These are phyloP conservation scores for Chenopodium album DNA, from an alignment of 148 eudicot species.

Conservation along the genomic window DNA sequence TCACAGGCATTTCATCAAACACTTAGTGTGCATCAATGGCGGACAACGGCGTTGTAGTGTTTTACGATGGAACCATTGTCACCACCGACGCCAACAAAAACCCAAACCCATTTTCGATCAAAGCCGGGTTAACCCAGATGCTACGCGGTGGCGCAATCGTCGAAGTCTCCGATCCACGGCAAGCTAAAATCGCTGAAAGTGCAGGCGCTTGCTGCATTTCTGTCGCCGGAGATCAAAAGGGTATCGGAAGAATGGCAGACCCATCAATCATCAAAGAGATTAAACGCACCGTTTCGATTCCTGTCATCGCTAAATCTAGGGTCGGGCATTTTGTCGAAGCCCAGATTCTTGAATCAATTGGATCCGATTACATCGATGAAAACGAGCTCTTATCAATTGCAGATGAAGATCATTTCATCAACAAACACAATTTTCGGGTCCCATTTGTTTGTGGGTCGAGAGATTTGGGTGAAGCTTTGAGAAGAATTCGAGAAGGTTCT, in stretches of 20 bases:
- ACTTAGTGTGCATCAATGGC: slow-evolving; percentile 42
- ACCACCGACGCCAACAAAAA: slow-evolving; percentile 39
- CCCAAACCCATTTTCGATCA: slow-evolving; percentile 45
- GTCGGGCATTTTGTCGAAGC: slow-evolving; percentile 73
- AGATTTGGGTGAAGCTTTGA: slow-evolving; percentile 59
- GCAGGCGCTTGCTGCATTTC: slow-evolving; percentile 62
- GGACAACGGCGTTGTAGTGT: slow-evolving; percentile 52
- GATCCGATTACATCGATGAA: slow-evolving; percentile 64
- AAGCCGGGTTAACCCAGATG: slow-evolving; percentile 49
- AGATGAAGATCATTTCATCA: slow-evolving; percentile 54
- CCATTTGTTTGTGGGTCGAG: slow-evolving; percentile 59
- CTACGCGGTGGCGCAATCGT: slow-evolving; percentile 59
- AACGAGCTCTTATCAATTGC: slow-evolving; percentile 44
- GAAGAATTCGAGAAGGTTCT: slow-evolving; percentile 68
- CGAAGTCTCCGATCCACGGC: slow-evolving; percentile 39
- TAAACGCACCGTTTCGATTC: slow-evolving; percentile 45
- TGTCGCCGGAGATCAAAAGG: slow-evolving; percentile 21
- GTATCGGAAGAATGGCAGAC: slow-evolving; percentile 54
- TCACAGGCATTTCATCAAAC: slow-evolving; percentile 36
- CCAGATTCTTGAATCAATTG: slow-evolving; percentile 56
- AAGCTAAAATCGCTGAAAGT: slow-evolving; percentile 66
- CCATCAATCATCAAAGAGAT: slow-evolving; percentile 46
- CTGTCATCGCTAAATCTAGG: slow-evolving; percentile 49
- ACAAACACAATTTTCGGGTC: slow-evolving; percentile 59
- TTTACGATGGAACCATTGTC: slow-evolving; percentile 44